Evolutionary conservation across 106 monocot species (phyloP).

Genomic region (Amphibolis antarctica): DNA sequence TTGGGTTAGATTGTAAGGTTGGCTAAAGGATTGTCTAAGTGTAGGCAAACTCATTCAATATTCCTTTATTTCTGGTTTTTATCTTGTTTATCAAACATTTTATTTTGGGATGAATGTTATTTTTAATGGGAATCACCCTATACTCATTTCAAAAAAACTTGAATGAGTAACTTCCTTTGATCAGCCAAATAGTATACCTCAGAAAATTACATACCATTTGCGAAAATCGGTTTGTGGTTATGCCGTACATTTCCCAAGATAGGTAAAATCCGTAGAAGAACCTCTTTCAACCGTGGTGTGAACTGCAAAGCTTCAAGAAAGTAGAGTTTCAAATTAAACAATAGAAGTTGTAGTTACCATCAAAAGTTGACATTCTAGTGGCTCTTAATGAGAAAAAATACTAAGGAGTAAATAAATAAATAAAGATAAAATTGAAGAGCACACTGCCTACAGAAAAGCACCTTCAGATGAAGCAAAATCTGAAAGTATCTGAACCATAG

Average conservation of each 20-base stretch:
- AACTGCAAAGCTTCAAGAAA: slow-evolving; percentile 72
- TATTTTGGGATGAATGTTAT: too few relatives aligned
- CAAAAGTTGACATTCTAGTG: too few relatives aligned
- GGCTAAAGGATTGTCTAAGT: too few relatives aligned
- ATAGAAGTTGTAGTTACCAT: not conserved
- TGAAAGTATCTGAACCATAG: slow-evolving; percentile 95
- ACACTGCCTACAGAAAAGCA: slow-evolving; percentile 5
- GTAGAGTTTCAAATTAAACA: slow-evolving; percentile 5
- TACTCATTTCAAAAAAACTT: too few relatives aligned
- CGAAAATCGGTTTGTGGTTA: slow-evolving; percentile 65
- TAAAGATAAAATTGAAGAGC: not conserved
- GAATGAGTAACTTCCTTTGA: not conserved
- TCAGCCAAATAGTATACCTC: not conserved
- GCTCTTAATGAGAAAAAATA: not conserved
- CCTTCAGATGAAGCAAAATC: slow-evolving; percentile 88
- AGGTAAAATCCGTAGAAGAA: slow-evolving; percentile 74
- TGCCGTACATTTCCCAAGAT: slow-evolving; percentile 78
- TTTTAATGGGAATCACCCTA: too few relatives aligned
- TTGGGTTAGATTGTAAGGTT: too few relatives aligned
- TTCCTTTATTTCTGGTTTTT: too few relatives aligned
- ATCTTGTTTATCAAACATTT: too few relatives aligned
- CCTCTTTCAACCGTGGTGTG: slow-evolving; percentile 72
- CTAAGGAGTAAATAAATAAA: slow-evolving; percentile 4
- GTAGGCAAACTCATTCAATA: too few relatives aligned
- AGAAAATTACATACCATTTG: slow-evolving; percentile 51